Percentiles rank a stretch among this genome's conserved stretches.
These are phyloP conservation scores for Lasiodiplodia sp. DNA, from an alignment of 2,329 filamentous ascomycete species.

Conservation along the genomic window DNA sequence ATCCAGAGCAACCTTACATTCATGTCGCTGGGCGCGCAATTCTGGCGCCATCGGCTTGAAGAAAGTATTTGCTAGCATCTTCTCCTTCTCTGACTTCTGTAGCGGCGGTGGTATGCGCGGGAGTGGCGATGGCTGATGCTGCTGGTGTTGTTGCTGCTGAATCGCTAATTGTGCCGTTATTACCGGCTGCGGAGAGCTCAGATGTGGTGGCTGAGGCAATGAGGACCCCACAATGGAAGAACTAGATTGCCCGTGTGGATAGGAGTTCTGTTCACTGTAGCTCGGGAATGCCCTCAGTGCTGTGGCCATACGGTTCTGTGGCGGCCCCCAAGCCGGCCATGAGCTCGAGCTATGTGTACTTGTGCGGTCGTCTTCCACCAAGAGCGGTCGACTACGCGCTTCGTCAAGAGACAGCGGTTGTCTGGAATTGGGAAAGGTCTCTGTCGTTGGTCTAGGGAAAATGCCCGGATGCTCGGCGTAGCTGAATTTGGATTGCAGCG, in stretches of 20 bases:
- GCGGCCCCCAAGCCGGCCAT: conserved; percentile 37
- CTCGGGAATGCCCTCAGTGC: conserved; percentile 27
- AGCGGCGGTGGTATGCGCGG: conserved; percentile 10
- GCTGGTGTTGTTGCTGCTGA: conserved; percentile 38
- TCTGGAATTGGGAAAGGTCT: conserved; percentile 48
- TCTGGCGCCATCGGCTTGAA: conserved; percentile 82
- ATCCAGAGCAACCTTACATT: conserved; percentile 82
- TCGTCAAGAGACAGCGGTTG: conserved; percentile 47
- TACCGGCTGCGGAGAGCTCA: conserved; percentile 33
- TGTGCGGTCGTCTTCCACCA: conserved; percentile 52
- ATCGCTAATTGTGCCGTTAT: conserved; percentile 52
- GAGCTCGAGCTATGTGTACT: conserved; percentile 32
- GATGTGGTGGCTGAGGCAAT: conserved; percentile 32
- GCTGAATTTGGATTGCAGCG: conserved; percentile 82
- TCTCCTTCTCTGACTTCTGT: conserved; percentile 75
- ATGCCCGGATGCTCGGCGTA: conserved; percentile 38
- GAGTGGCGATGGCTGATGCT: background rate
- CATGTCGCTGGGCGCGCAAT: conserved; percentile 82
- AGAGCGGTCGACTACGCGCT: conserved; percentile 55
- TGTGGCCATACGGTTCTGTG: conserved; percentile 24
- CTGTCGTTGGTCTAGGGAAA: conserved; percentile 33
- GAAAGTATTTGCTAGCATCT: conserved; percentile 83
- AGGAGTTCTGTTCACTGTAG: conserved; percentile 37
- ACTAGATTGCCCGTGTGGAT: conserved; percentile 23
- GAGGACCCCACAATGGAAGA: conserved; percentile 32